Conservation (phyloP, 345 rosid species). For the Crucihimalaya himalaica region DNA sequence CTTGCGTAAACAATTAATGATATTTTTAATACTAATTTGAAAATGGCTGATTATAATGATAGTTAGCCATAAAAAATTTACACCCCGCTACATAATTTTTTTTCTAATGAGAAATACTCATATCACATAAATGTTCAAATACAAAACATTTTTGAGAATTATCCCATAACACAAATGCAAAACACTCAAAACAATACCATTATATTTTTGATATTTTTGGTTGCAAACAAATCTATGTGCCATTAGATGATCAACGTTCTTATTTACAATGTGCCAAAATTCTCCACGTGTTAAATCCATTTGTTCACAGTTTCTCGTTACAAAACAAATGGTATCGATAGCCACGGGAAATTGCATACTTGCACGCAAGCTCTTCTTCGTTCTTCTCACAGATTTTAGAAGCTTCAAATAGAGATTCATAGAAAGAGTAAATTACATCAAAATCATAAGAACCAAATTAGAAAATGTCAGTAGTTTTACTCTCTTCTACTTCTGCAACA, state of each 20-base stretch:
- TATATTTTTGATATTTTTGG: too few relatives aligned
- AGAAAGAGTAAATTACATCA: not conserved
- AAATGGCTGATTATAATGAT: too few relatives aligned
- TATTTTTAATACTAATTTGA: too few relatives aligned
- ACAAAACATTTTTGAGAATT: too few relatives aligned
- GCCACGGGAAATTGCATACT: conserved; percentile 11
- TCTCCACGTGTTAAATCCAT: conserved; percentile 32
- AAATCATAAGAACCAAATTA: not conserved
- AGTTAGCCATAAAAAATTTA: too few relatives aligned
- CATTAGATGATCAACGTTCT: too few relatives aligned
- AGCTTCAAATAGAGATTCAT: not conserved
- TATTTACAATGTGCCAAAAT: conserved; percentile 28
- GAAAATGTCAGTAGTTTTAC: conserved; percentile 36
- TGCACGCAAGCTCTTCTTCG: conserved; percentile 35
- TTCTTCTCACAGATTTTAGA: conserved; percentile 13
- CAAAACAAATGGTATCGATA: not conserved
- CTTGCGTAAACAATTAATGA: too few relatives aligned
- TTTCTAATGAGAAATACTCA: too few relatives aligned
- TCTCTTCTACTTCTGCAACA: conserved; percentile 32
- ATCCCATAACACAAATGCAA: too few relatives aligned
- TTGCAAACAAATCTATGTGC: conserved; percentile 10
- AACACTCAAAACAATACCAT: too few relatives aligned
- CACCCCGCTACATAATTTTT: too few relatives aligned
- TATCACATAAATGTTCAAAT: too few relatives aligned
- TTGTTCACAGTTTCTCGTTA: conserved; percentile 21